Evolutionary conservation across 23 red algal genomes (phyloP).

Genomic region (Gracilaria vermiculophylla): DNA sequence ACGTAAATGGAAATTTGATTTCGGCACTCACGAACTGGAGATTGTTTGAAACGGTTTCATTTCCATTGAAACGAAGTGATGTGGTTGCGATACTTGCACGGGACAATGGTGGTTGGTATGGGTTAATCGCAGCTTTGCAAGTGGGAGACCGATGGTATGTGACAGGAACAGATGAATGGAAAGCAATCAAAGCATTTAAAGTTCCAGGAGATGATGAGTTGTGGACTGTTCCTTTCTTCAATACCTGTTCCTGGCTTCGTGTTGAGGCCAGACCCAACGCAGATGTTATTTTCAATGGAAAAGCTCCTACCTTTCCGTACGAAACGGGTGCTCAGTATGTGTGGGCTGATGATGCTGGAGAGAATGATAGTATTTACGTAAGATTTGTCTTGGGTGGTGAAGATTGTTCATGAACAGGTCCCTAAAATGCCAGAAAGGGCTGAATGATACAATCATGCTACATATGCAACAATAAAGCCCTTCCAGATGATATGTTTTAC

Average conservation of each 20-base stretch:
- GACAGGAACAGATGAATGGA: constrained; percentile 35
- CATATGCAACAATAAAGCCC: neutral
- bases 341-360: constrained; percentile 23
- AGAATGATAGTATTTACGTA: constrained; percentile 15
- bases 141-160: constrained; percentile 6
- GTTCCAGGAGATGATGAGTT: constrained; percentile 18
- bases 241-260: neutral
- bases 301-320: constrained; percentile 2
- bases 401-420: constrained; percentile 6
- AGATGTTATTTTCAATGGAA: neutral
- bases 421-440: neutral
- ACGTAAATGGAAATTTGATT: constrained; percentile 32
- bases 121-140: constrained; percentile 12
- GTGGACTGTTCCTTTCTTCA: constrained; percentile 17
- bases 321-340: constrained; percentile 23
- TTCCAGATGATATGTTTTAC: no score
- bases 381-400: constrained; percentile 17
- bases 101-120: constrained; percentile 21
- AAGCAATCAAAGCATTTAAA: constrained; percentile 11
- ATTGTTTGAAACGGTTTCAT: neutral
- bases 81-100: constrained; percentile 24
- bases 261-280: constrained; percentile 18
- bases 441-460: neutral
- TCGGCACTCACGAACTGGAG: constrained; percentile 4
- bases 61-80: constrained; percentile 4